A percentile compares a stretch with the other conserved stretches of the same genome.
phyloP scores from a whole-genome alignment of 495 filamentous ascomycete genomes.

The Oidiodendron maius region DNA sequence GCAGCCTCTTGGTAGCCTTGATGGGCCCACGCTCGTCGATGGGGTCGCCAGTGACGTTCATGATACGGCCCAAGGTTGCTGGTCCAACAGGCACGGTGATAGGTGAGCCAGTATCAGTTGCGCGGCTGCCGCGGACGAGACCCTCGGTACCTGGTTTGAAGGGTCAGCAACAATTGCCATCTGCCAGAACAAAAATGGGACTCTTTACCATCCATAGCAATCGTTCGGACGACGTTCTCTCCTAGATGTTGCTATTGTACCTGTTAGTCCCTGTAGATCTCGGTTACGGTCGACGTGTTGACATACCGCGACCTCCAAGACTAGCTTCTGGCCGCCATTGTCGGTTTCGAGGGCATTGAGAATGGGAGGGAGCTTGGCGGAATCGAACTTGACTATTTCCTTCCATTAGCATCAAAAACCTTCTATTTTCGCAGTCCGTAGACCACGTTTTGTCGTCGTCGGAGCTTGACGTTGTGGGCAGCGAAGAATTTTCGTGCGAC shows the following conservation, averaged over 20 bases:
- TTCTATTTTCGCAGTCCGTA: slow-evolving; percentile 4
- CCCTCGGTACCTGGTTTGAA: slow-evolving; percentile 85
- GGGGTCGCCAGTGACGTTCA: slow-evolving; percentile 99
- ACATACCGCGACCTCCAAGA: slow-evolving; percentile 94
- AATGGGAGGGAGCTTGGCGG: slow-evolving; percentile 90
- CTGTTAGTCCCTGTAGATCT: slow-evolving; percentile 32
- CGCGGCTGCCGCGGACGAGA: slow-evolving; percentile 84
- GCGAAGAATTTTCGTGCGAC: slow-evolving; percentile 28
- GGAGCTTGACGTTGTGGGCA: slow-evolving; percentile 11
- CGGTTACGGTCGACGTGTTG: slow-evolving; percentile 18
- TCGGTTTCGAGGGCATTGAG: slow-evolving; percentile 90
- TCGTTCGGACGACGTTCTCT: slow-evolving; percentile 97
- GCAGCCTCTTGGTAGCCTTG: slow-evolving; percentile 78
- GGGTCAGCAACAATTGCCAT: slow-evolving; percentile 16
- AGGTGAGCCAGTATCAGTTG: slow-evolving; percentile 83
- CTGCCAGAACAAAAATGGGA: slow-evolving; percentile 1
- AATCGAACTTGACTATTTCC: slow-evolving; percentile 77
- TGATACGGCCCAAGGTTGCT: slow-evolving; percentile 95
- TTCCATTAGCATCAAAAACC: slow-evolving; percentile 11
- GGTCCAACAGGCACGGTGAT: slow-evolving; percentile 97
- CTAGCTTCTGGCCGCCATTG: slow-evolving; percentile 90
- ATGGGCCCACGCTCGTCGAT: slow-evolving; percentile 99
- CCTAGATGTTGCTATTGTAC: slow-evolving; percentile 88
- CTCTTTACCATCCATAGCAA: slow-evolving; percentile 99
- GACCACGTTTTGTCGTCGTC: slow-evolving; percentile 11